Conservation (phyloP, 2,329 filamentous ascomycete genomes). For the Calonectria honghensis region DNA sequence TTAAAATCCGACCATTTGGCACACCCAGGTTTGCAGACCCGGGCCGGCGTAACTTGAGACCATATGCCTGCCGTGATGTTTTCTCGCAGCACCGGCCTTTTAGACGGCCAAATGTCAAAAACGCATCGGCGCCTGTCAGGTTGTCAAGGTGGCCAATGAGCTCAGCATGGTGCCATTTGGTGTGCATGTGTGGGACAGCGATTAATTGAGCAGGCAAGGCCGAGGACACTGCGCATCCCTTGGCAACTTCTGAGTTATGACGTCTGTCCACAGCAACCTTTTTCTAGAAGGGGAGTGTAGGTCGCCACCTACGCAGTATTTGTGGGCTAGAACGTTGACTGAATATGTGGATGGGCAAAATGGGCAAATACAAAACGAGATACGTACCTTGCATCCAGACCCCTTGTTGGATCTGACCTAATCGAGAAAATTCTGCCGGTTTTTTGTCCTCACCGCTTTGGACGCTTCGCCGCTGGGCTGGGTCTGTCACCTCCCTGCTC, state of each 20-base stretch:
- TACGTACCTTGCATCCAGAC: conserved; percentile 27
- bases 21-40: neutral
- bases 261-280: conserved; percentile 8
- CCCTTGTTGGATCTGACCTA: conserved; percentile 18
- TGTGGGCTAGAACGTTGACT: conserved; percentile 16
- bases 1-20: conserved; percentile 8
- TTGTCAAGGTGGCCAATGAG: conserved; percentile 24
- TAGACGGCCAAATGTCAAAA: conserved; percentile 1
- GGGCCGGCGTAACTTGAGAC: conserved; percentile 7
- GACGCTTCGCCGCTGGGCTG: conserved; percentile 38
- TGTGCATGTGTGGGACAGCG: conserved; percentile 13
- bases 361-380: neutral
- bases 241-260: conserved; percentile 26
- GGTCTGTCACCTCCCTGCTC: conserved; percentile 15
- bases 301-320: conserved; percentile 17
- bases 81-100: conserved; percentile 13
- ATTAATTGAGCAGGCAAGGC: neutral
- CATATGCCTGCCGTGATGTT: conserved; percentile 5
- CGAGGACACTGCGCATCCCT: neutral
- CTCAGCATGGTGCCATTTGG: conserved; percentile 35
- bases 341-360: neutral
- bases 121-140: conserved; percentile 26
- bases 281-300: conserved; percentile 16
- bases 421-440: conserved; percentile 49
- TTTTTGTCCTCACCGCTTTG: conserved; percentile 50